These are phyloP conservation scores for Scheffersomyces insectosa DNA, from an alignment of 1,139 yeast species.

Conservation along the genomic window DNA sequence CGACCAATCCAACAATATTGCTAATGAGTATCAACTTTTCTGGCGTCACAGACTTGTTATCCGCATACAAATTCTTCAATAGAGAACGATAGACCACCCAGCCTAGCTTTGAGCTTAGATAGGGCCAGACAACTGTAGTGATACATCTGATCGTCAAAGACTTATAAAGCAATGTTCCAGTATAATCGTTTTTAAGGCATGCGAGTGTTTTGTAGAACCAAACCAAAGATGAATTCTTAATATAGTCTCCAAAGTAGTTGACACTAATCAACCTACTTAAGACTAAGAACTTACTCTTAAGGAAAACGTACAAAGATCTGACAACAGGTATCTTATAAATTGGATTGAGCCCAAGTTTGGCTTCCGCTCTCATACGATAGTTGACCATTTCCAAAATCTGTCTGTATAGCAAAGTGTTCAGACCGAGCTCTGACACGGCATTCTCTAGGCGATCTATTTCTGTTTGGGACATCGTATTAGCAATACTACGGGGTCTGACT, in stretches of 20 bases:
- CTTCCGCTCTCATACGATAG: slow-evolving; percentile 1
- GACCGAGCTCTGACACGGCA: slow-evolving; percentile 15
- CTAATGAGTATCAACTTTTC: slow-evolving; percentile 44
- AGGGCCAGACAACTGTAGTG: slow-evolving; percentile 46
- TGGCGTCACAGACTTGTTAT: slow-evolving; percentile 23
- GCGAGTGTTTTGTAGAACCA: slow-evolving; percentile 29
- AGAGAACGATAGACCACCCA: slow-evolving; percentile 17
- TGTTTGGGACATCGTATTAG: slow-evolving; percentile 28
- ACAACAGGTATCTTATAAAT: slow-evolving; percentile 5
- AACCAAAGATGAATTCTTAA: slow-evolving; percentile 5
- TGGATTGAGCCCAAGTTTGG: slow-evolving; percentile 1
- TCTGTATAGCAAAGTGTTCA: neutral
- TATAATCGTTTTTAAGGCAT: slow-evolving; percentile 38
- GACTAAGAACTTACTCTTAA: slow-evolving; percentile 11
- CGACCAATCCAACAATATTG: slow-evolving; percentile 44
- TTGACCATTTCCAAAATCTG: neutral
- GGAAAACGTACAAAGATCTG: slow-evolving; percentile 8
- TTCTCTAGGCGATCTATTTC: slow-evolving; percentile 31
- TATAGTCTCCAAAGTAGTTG: slow-evolving; percentile 3
- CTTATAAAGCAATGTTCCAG: slow-evolving; percentile 22
- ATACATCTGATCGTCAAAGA: slow-evolving; percentile 30
- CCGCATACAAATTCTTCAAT: slow-evolving; percentile 4
- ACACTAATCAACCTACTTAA: neutral
- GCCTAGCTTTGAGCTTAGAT: slow-evolving; percentile 37
- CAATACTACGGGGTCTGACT: slow-evolving; percentile 37